phyloP scores from a whole-genome alignment of 192 early-diverging fungal species.

The Coemansia reversa region DNA sequence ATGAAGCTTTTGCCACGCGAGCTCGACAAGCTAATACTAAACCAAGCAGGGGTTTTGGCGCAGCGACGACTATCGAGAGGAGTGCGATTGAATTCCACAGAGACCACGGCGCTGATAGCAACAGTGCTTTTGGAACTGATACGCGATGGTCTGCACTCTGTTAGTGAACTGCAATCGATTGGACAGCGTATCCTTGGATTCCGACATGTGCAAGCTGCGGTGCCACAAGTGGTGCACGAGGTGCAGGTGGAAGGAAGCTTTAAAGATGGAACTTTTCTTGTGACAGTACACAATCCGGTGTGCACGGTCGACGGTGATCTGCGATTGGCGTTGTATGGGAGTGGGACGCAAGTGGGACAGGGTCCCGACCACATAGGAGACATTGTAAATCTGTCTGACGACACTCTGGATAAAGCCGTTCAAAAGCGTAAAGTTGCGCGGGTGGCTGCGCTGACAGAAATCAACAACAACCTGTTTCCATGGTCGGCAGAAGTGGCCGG shows the following conservation, averaged over 20 bases:
- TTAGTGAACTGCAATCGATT: constrained; percentile 83
- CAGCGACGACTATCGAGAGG: constrained; percentile 90
- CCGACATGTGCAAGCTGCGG: constrained; percentile 76
- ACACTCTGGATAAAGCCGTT: constrained; percentile 6
- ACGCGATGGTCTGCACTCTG: constrained; percentile 83
- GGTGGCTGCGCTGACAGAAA: not conserved
- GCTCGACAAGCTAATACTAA: constrained; percentile 88
- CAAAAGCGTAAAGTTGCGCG: constrained; percentile 6
- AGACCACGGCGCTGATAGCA: constrained; percentile 86
- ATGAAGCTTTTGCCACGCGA: constrained; percentile 89
- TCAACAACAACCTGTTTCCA: constrained; percentile 55
- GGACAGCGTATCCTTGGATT: constrained; percentile 87
- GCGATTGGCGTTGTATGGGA: constrained; percentile 82
- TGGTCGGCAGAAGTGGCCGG: constrained; percentile 37
- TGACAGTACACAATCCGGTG: constrained; percentile 92
- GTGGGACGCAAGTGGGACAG: constrained; percentile 77
- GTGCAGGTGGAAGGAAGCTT: constrained; percentile 95
- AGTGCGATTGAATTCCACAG: constrained; percentile 80
- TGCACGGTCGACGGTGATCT: constrained; percentile 79
- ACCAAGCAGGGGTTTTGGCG: constrained; percentile 84
- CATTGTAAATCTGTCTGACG: constrained; percentile 17
- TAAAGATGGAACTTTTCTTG: constrained; percentile 89
- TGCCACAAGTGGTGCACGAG: constrained; percentile 68
- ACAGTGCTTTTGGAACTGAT: constrained; percentile 85
- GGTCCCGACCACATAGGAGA: constrained; percentile 13